Evolutionary conservation across 306 rosid genomes (phyloP), one percentile per base, ranked within the genome.

Genomic region (Lupinus albus): DNA sequence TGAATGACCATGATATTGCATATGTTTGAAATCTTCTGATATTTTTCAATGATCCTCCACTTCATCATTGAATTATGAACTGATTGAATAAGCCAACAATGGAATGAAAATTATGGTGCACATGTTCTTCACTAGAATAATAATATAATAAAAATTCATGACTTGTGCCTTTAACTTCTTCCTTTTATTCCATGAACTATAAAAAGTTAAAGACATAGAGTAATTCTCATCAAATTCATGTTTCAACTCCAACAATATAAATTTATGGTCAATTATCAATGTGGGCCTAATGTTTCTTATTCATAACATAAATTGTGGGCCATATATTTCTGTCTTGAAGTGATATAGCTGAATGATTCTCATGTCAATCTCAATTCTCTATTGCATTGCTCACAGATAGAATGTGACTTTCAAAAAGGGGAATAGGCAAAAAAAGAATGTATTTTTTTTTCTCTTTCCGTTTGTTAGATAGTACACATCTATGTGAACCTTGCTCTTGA

Each of bases 271-370:
- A 78, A 81, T 78, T 79, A 72, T 75, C 53, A 67, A 42, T 61
- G 83, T 71, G 87, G 85, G 81, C 94, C 88, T 62, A n/a, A 58
- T 42, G 30, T 79, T 76, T 70, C 63, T 76, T 74, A 67, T 68
- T 82, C 79, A 64, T 44, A 58, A 61, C 42, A 67, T 59, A 67
- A 73, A 78, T 75, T 78, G 81, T 85, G 82, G 82, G 80, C 72
- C 61, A 74, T 66, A 25, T 25, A 25, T 1, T 1, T 25, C 30
- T 25, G 30, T 25, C 30, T 25, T 25, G 30, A 4, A 73, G 87
- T 73, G 79, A 81, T 75, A 64, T 75, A 56, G 79, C 70, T 79
- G 81, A 76, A 71, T 35, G 71, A 72, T 74, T 81, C 80, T 67
- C 16, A 60, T 75, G 87, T 80, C 89, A 79, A 79, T 72, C 68